phyloP scores from a whole-genome alignment of 192 early-diverging fungal genomes.

The Dissophora globulifera region DNA sequence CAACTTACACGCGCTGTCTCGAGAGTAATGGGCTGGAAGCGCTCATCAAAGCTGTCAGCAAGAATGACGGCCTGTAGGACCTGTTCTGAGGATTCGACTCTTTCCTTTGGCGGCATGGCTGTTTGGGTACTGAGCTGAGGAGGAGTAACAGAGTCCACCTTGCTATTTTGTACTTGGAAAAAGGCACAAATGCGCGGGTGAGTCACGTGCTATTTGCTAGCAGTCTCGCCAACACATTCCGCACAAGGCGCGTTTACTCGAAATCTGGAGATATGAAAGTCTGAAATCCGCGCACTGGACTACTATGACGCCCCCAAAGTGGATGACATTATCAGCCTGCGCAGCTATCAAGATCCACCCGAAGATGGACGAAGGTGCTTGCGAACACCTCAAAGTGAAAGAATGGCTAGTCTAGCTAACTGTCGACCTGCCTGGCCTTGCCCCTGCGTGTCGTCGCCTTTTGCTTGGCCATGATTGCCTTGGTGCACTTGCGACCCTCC shows the following conservation, averaged over 20 bases:
- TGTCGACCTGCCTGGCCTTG: conserved; percentile 6
- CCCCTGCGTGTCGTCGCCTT: conserved; percentile 8
- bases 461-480: conserved; percentile 12
- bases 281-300: conserved; percentile 7
- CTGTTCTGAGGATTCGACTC: conserved; percentile 64
- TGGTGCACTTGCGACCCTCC: conserved; percentile 4
- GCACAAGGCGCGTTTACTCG: no score
- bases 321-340: background rate
- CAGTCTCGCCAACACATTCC: no score
- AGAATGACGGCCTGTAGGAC: conserved; percentile 91
- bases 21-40: conserved; percentile 87
- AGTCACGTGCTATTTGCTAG: no score
- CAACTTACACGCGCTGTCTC: conserved; percentile 79
- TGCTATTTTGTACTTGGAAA: no score
- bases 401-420: background rate
- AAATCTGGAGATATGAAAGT: no score
- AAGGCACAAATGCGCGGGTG: background rate
- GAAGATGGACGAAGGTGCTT: conserved; percentile 6
- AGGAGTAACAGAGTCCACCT: no score
- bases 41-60: conserved; percentile 89
- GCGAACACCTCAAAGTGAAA: conserved; percentile 7
- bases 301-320: conserved; percentile 4
- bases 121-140: no score
- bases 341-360: conserved; percentile 8
- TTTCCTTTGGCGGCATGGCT: conserved; percentile 55